Evolutionary conservation across 192 early-diverging fungal genomes (phyloP).

Genomic region (Rhizophagus sp.): DNA sequence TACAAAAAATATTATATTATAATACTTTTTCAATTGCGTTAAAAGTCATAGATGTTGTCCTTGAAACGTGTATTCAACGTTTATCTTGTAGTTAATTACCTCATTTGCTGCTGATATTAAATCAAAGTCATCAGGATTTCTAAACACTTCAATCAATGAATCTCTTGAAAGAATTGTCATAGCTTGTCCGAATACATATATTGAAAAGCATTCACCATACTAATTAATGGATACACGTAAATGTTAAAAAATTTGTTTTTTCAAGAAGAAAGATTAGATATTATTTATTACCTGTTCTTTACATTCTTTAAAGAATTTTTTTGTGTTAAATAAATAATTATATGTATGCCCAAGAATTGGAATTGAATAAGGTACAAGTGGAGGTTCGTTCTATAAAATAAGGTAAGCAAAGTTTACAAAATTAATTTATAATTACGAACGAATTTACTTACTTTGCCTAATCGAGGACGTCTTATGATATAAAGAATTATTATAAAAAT

Average conservation of each 20-base stretch:
- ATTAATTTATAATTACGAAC: too few species aligned
- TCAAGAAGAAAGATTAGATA: not conserved
- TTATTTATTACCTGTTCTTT: not conserved
- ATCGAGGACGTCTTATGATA: too few species aligned
- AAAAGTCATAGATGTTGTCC: too few species aligned
- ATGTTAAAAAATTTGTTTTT: too few species aligned
- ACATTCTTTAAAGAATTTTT: not conserved
- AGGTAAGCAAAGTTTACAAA: too few species aligned
- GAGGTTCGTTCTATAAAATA: constrained; percentile 17
- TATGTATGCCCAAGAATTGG: constrained; percentile 19
- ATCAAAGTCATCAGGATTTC: not conserved
- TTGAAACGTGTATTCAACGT: too few species aligned
- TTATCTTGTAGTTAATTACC: too few species aligned
- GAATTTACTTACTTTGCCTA: too few species aligned
- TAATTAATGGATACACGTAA: not conserved
- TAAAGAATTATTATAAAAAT: too few species aligned
- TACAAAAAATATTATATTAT: too few species aligned
- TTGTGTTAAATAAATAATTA: not conserved
- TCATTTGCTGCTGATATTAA: not conserved
- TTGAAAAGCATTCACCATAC: constrained; percentile 15
- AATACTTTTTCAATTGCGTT: too few species aligned
- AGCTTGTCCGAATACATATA: not conserved
- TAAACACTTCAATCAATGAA: not conserved
- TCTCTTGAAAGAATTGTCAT: not conserved
- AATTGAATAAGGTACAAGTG: not conserved